Base-by-base conservation (phyloP, 1,284 basidiomycete genomes). In the Jaminaea rosea region DNA sequence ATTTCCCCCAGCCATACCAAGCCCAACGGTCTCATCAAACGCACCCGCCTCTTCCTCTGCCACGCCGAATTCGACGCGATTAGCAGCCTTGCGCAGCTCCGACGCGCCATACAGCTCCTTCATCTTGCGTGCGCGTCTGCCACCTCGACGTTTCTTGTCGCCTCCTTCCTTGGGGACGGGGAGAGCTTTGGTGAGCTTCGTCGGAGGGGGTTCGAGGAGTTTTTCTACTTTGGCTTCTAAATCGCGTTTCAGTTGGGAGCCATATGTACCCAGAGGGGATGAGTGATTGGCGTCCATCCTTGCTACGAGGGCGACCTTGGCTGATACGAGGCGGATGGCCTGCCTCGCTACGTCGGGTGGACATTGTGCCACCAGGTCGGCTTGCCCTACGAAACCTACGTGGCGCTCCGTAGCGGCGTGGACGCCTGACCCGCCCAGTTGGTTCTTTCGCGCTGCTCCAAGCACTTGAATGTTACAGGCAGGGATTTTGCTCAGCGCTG, bases 91-190 rank as follows among this genome's bases (percentile, higher is more conserved):
- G 60, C 89, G 84, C 45, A 98, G 78, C 76, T 99, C 94, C 2
- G 94, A 97, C 77, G 91, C 87, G 3, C 91, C 92, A 69, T 93
- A 91, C 4, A 88, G 87, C 76, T 98, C 94, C 73, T 98, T 98
- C 21, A 90, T 86, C 74, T 94, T 94, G 44, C 94, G 84, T 1
- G 93, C 94, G 9, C 90, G 82, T 77, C 89, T 88, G 6, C 94
- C 94, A 63, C 94, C 94, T 50, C 94, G 81, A 56, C 92, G 84
- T 50, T 69, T 60, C 74, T 94, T 94, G 49, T 76, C 74, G 19
- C 86, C 87, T 0, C 90, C 91, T 73, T 98, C 94, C 60, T 88
- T 87, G 0, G 94, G 94, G 59, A 96, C 83, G n/a, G 94, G 90
- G 2, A 99, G 78, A 1, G 94, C 89, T 74, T 98, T 99, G 39